These are phyloP conservation scores for Tuber umbilicatum DNA, from an alignment of 495 filamentous ascomycete species.

Conservation along the genomic window DNA sequence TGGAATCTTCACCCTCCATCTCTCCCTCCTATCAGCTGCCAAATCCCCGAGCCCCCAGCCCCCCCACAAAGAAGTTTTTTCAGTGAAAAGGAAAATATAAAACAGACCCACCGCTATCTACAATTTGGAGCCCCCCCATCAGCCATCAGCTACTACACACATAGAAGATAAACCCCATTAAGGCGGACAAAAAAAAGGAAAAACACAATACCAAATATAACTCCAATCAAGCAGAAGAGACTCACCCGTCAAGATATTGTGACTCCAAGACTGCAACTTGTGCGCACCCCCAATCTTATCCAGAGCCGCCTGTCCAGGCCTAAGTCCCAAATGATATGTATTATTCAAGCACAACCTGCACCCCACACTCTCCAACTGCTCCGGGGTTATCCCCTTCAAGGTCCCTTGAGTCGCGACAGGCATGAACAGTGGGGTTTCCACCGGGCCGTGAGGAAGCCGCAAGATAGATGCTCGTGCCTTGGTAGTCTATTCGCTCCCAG, in stretches of 20 bases:
- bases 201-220: neutral
- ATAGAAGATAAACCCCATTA: neutral
- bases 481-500: constrained; percentile 58
- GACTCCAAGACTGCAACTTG: constrained; percentile 86
- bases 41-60: neutral
- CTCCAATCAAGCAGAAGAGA: constrained; percentile 3
- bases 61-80: neutral
- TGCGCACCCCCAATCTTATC: constrained; percentile 86
- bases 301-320: constrained; percentile 82
- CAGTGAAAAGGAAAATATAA: constrained; percentile 9
- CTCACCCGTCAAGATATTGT: constrained; percentile 73
- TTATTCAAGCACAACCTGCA: constrained; percentile 94
- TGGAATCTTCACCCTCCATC: constrained; percentile 64
- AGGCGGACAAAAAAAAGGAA: neutral
- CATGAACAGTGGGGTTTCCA: constrained; percentile 91
- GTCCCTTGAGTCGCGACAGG: constrained; percentile 97
- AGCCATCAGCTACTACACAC: constrained; percentile 22
- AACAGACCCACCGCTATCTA: constrained; percentile 88
- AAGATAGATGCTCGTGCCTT: constrained; percentile 90
- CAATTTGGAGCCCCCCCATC: constrained; percentile 18
- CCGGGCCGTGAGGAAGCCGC: constrained; percentile 82
- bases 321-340: constrained; percentile 92
- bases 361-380: constrained; percentile 79
- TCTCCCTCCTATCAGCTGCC: neutral
- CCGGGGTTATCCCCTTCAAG: constrained; percentile 86